Base-by-base conservation (phyloP, 441 rosid species). In the Gossypium schwendimanii region DNA sequence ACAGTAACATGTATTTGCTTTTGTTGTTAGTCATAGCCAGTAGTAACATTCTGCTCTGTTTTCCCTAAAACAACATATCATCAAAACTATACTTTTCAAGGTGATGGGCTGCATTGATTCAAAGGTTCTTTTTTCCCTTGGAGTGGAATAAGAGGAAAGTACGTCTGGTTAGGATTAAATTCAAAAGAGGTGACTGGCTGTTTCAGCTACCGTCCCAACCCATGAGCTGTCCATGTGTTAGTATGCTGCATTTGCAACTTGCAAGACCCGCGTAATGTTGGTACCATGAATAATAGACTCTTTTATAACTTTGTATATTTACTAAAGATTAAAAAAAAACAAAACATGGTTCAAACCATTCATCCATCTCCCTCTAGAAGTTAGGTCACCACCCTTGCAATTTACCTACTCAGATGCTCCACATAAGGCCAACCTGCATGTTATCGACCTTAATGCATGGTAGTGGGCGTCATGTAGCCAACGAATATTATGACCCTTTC, bases 181-280 rank as follows among this genome's bases (percentile, higher is more conserved):
- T 77, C 76, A 18, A 63, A 73, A 77, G 65, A 76, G 69, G 31
- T 72, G 75, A 50, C 53, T 47, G 3, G 52, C 80, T 79, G 55
- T 55, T 45, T 81, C 81, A 24, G 41, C 31, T 36, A 49, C 62
- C 69, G 23, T 45, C 57, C 73, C 52, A 39, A 33, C 60, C 84
- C 86, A 82, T 84, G 85, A 67, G 83, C 82, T 73, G 36, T 79
- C 80, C 87, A 83, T 82, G 87, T 84, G 87, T 79, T 21, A 21
- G 31, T 26, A 26, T 26, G 31, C 31, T 26, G 31, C 31, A 26
- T 3, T 26, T 26, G 31, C 31, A 26, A 26, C 31, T 3, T 26
- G 68, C 20, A 31, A 31, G 66, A 11, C 78, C 74, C 52, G 1
- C 31, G 31, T 23, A 58, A 63, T 31, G 14, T 63, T 23, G 31